A percentile compares a stretch with the other conserved stretches of the same genome.
Conservation (phyloP, 805 yeast genomes). For the Jamesozyma jinghongensis region DNA sequence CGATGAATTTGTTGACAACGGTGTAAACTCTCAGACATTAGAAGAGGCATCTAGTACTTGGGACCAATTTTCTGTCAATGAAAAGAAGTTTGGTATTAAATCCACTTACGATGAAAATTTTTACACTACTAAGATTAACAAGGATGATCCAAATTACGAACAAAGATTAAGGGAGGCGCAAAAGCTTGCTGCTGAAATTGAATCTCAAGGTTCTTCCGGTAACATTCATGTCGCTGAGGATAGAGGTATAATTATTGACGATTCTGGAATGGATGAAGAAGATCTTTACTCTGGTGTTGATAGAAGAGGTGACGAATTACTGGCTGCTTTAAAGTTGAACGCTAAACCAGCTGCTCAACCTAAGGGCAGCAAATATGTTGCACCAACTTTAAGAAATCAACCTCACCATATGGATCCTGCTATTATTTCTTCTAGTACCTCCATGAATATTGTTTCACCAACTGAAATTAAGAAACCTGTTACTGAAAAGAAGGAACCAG, state of each 20-base stretch:
- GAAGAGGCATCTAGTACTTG: constrained; percentile 40
- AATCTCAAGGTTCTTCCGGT: constrained; percentile 49
- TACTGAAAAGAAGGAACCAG: background rate
- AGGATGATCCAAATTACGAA: constrained; percentile 61
- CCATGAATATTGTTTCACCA: constrained; percentile 4
- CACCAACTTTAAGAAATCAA: constrained; percentile 29
- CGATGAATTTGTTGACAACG: constrained; percentile 33
- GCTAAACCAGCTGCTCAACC: constrained; percentile 18
- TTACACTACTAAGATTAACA: constrained; percentile 74
- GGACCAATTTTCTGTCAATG: constrained; percentile 95
- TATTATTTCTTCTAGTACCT: constrained; percentile 24
- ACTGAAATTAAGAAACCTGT: background rate
- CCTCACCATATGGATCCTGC: constrained; percentile 31
- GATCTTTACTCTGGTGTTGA: constrained; percentile 92
- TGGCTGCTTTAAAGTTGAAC: constrained; percentile 26
- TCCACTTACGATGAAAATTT: constrained; percentile 75
- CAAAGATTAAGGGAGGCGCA: constrained; percentile 64
- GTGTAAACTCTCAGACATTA: constrained; percentile 20
- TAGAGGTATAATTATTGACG: constrained; percentile 70
- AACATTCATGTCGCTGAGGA: constrained; percentile 87
- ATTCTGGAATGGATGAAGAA: constrained; percentile 87
- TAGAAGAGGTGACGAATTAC: constrained; percentile 36
- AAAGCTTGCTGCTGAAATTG: constrained; percentile 74
- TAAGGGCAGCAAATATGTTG: constrained; percentile 30
- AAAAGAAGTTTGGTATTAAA: constrained; percentile 77